Evolutionary conservation across 73 alveolate genomes (phyloP).

Genomic region (Blepharisma stoltei): DNA sequence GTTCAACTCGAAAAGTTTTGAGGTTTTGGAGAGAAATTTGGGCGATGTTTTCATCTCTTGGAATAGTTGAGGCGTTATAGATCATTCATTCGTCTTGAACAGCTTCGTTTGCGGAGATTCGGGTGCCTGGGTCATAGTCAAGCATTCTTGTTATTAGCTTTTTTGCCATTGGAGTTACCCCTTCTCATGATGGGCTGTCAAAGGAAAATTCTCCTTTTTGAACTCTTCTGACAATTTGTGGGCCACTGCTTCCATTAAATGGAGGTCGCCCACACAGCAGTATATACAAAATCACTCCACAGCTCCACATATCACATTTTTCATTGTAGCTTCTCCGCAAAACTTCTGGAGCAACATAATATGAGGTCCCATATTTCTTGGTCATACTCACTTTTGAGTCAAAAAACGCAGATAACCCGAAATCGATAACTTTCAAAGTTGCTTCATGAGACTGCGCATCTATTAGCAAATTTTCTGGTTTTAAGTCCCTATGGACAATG

Average conservation of each 20-base stretch:
- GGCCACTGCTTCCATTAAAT: conserved; percentile 76
- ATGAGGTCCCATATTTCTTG: conserved; percentile 84
- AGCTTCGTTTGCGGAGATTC: conserved; percentile 57
- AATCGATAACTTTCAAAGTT: conserved; percentile 80
- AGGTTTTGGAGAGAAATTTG: conserved; percentile 62
- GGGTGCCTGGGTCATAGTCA: conserved; percentile 32
- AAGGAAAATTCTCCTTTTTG: conserved; percentile 40
- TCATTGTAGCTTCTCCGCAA: conserved; percentile 57
- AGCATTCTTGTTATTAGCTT: conserved; percentile 40
- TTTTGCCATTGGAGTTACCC: conserved; percentile 45
- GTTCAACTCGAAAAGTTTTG: conserved; percentile 71
- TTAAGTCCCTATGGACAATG: conserved; percentile 86
- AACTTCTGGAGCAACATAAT: conserved; percentile 82
- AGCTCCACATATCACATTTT: conserved; percentile 88
- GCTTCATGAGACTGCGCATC: conserved; percentile 66
- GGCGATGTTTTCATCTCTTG: conserved; percentile 34
- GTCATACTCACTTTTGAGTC: conserved; percentile 52
- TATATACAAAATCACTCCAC: conserved; percentile 87
- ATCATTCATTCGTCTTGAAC: conserved; percentile 39
- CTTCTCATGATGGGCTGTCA: conserved; percentile 40
- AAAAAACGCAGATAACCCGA: conserved; percentile 71
- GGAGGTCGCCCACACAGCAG: conserved; percentile 93
- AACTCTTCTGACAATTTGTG: conserved; percentile 56
- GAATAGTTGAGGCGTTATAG: not conserved
- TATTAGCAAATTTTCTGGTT: conserved; percentile 82